Evolutionary conservation across 2,329 filamentous ascomycete species (phyloP).

Genomic region (Colletotrichum acutatum): DNA sequence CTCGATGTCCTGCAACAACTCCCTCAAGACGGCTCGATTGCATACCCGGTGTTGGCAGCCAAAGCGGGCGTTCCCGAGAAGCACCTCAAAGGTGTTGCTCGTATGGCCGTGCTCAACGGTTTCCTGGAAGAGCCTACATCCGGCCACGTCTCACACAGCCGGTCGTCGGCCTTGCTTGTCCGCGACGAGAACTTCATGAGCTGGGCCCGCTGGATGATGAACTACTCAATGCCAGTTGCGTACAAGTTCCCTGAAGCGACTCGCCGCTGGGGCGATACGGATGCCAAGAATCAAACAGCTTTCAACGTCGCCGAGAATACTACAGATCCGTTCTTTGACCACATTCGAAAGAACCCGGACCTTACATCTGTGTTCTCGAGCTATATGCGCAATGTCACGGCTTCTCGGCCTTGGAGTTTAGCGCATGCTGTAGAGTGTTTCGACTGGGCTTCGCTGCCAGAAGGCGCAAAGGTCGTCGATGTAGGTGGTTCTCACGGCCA

Average conservation of each 20-base stretch:
- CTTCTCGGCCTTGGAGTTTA: constrained; percentile 40
- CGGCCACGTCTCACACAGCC: constrained; percentile 45
- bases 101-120: constrained; percentile 50
- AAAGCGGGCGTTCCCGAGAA: constrained; percentile 36
- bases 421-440: constrained; percentile 44
- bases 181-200: constrained; percentile 40
- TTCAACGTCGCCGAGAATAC: constrained; percentile 44
- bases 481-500: constrained; percentile 27
- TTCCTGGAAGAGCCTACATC: constrained; percentile 47
- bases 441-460: constrained; percentile 10
- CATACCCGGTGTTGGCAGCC: constrained; percentile 30
- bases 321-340: constrained; percentile 46
- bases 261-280: constrained; percentile 41
- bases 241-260: constrained; percentile 40
- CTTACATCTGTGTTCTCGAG: constrained; percentile 41
- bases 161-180: constrained; percentile 44
- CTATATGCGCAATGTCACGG: constrained; percentile 47
- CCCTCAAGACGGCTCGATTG: constrained; percentile 29
- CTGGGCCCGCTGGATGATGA: constrained; percentile 45
- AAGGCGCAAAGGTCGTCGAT: constrained; percentile 29
- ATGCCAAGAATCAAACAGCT: constrained; percentile 41
- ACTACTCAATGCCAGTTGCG: constrained; percentile 41
- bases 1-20: constrained; percentile 34
- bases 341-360: constrained; percentile 40
- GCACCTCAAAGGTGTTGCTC: constrained; percentile 41